phyloP scores from a whole-genome alignment of 2,329 filamentous ascomycete genomes.

The Tothia fuscella region DNA sequence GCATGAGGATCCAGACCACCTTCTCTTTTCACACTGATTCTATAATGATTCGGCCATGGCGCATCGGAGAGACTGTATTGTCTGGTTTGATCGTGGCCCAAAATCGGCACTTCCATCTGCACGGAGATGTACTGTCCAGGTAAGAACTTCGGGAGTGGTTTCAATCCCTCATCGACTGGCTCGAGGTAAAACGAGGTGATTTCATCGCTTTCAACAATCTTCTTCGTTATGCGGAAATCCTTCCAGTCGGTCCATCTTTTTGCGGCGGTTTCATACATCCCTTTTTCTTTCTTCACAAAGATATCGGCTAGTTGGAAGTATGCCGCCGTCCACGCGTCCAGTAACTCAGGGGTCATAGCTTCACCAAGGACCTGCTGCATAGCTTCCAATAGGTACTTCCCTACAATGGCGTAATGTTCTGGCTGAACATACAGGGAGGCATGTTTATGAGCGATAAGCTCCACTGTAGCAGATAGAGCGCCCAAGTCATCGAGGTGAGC shows the following conservation, averaged over 20 bases:
- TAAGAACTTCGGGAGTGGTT: constrained; percentile 49
- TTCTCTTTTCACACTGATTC: constrained; percentile 61
- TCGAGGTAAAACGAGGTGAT: constrained; percentile 60
- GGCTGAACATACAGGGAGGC: constrained; percentile 56
- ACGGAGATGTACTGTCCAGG: constrained; percentile 61
- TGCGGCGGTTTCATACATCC: constrained; percentile 46
- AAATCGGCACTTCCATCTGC: constrained; percentile 40
- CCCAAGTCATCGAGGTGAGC: constrained; percentile 58
- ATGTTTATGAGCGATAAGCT: constrained; percentile 68
- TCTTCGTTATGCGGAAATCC: constrained; percentile 52
- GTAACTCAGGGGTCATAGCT: constrained; percentile 52
- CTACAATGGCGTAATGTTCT: constrained; percentile 60
- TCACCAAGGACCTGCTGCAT: constrained; percentile 56
- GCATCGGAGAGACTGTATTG: constrained; percentile 64
- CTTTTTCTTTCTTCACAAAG: constrained; percentile 54
- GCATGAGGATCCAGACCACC: constrained; percentile 32
- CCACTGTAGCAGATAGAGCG: constrained; percentile 42
- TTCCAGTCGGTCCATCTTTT: constrained; percentile 53
- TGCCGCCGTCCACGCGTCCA: constrained; percentile 57
- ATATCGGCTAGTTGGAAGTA: constrained; percentile 64
- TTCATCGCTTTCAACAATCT: constrained; percentile 53
- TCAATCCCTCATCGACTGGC: constrained; percentile 49
- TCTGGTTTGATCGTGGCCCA: constrained; percentile 52
- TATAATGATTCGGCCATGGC: constrained; percentile 49
- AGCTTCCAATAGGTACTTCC: constrained; percentile 54